A percentile compares a stretch with the other conserved stretches of the same genome.
Conservation (phyloP, 2,329 filamentous ascomycete species). For the Claviceps sp. region DNA sequence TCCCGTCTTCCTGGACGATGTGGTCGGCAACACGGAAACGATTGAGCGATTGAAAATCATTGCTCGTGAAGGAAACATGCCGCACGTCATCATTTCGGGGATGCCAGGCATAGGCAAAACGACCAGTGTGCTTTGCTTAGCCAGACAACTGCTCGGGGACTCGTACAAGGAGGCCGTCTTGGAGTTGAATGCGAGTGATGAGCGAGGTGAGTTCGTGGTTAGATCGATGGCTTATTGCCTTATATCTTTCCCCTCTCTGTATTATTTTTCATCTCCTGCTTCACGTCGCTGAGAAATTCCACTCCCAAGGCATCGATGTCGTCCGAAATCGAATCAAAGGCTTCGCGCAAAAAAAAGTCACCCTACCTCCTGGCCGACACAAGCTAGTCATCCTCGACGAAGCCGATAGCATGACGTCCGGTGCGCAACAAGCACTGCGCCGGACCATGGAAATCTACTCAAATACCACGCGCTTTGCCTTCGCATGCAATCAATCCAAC, state of each 20-base stretch:
- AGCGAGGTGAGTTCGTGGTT: slow-evolving; percentile 47
- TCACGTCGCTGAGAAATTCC: not conserved
- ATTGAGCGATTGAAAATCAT: slow-evolving; percentile 97
- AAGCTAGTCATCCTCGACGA: slow-evolving; percentile 97
- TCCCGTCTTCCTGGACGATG: slow-evolving; percentile 86
- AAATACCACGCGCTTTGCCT: slow-evolving; percentile 89
- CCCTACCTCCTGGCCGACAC: slow-evolving; percentile 75
- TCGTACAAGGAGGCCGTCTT: slow-evolving; percentile 95
- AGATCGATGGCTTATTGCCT: not conserved
- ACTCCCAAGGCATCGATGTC: slow-evolving; percentile 68
- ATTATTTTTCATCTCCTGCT: not conserved
- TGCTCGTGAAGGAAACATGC: slow-evolving; percentile 97
- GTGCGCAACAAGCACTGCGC: slow-evolving; percentile 86
- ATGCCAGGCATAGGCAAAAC: slow-evolving; percentile 99
- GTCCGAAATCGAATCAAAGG: slow-evolving; percentile 96
- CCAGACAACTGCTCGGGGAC: slow-evolving; percentile 79
- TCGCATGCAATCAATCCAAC: slow-evolving; percentile 97
- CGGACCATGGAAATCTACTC: slow-evolving; percentile 99
- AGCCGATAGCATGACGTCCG: slow-evolving; percentile 95
- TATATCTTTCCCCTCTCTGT: not conserved
- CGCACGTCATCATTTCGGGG: slow-evolving; percentile 96
- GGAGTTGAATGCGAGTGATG: slow-evolving; percentile 92
- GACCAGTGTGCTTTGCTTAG: slow-evolving; percentile 85
- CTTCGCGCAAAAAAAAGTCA: slow-evolving; percentile 98
- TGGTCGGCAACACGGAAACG: slow-evolving; percentile 95